Percentiles rank a stretch among this genome's conserved stretches.
These are phyloP conservation scores for Cephaloascus albidus DNA, from an alignment of 805 yeast genomes.

Conservation along the genomic window DNA sequence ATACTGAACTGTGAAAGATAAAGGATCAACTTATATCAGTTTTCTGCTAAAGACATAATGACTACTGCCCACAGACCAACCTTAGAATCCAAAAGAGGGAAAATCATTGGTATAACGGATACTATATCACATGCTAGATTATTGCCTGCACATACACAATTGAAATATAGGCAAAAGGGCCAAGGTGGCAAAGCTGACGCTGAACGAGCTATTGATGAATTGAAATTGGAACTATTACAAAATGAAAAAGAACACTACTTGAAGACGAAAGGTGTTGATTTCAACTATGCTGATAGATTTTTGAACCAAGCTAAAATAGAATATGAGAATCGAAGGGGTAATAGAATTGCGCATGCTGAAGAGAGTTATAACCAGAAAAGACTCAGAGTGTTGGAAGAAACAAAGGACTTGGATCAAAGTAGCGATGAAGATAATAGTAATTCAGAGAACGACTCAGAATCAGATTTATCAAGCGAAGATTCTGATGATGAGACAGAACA, in stretches of 20 bases:
- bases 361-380: background rate
- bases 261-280: background rate
- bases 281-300: background rate
- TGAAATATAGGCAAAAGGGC: background rate
- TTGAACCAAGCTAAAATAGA: background rate
- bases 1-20: too few species aligned
- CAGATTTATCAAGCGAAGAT: background rate
- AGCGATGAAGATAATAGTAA: background rate
- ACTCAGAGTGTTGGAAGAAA: background rate
- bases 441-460: background rate
- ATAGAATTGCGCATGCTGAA: background rate
- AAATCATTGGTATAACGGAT: background rate
- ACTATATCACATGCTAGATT: background rate
- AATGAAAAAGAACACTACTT: background rate
- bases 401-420: background rate
- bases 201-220: background rate
- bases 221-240: background rate
- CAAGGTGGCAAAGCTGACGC: background rate
- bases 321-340: background rate
- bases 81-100: background rate
- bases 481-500: background rate
- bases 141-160: background rate
- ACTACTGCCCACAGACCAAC: conserved; percentile 1
- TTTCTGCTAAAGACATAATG: background rate
- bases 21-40: too few species aligned